Percentiles rank a stretch among this genome's conserved stretches.
Conservation (phyloP, 2,329 filamentous ascomycete genomes). For the Arthrobotrys musiformis region DNA sequence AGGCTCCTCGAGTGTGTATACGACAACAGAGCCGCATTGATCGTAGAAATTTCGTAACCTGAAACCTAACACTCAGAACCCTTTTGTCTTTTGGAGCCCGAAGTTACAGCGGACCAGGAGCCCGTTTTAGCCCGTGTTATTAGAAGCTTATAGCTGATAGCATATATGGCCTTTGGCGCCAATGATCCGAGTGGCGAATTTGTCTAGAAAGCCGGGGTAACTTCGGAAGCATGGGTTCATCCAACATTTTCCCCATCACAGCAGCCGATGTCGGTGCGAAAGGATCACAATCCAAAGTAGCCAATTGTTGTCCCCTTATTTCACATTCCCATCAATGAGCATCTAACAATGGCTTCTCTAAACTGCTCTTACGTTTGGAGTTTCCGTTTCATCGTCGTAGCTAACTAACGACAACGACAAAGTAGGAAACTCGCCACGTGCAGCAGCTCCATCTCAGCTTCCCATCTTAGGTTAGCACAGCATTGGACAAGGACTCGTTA, state of each 20-base stretch:
- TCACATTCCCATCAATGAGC: background rate
- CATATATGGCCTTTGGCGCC: background rate
- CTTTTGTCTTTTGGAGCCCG: too few relatives aligned
- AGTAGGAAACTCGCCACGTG: slow-evolving; percentile 2
- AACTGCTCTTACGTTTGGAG: background rate
- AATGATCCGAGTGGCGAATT: background rate
- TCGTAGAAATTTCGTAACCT: too few relatives aligned
- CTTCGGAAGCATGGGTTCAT: background rate
- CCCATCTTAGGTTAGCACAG: background rate
- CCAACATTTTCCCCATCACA: background rate
- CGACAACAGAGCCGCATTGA: too few relatives aligned
- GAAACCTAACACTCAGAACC: too few relatives aligned
- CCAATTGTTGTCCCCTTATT: background rate
- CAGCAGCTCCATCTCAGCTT: background rate
- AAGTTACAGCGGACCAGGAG: too few relatives aligned
- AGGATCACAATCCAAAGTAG: background rate
- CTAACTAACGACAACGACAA: background rate
- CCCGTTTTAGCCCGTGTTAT: too few relatives aligned
- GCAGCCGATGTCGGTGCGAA: background rate
- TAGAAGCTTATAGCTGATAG: too few relatives aligned
- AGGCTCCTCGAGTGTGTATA: too few relatives aligned
- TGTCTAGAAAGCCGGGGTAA: background rate
- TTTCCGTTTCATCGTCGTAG: background rate
- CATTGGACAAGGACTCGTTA: background rate
- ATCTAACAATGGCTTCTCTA: background rate